Base-by-base conservation (phyloP, 176 grass and related monocot species). In the Pharus latifolius region DNA sequence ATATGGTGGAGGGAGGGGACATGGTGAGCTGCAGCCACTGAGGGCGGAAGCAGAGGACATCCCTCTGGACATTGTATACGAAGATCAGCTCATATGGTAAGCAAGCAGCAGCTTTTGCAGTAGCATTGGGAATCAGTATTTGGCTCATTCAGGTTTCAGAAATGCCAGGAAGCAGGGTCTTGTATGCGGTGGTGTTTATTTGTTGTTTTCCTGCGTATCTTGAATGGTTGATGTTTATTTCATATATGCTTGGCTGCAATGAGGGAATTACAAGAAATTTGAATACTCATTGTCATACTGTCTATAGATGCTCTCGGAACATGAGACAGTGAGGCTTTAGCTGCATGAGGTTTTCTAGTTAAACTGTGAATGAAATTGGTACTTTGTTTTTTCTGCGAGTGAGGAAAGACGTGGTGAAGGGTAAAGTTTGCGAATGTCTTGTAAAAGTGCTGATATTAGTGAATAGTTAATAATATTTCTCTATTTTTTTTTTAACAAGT, bases 31-130 rank as follows among this genome's bases (percentile, higher is more conserved):
- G 87, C 87, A 85, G 26, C 94, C 94, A 0, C 72, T 98, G 69
- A 90, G 75, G 38, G 89, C 94, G 38, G 89, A 93, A 60, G 80
- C 94, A 3, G 94, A 98, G 77, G 78, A 93, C 54, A 98, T 93
- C 20, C 86, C 81, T 3, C 66, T 98, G 2, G 81, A 98, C 80
- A 88, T 98, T 34, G 84, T 98, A 17, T 98, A 90, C 14, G 89
- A 98, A 76, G 89, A 98, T 55, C 89, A 17, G 75, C 94, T 54
- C 94, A 98, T 51, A 98, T 98, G 89, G 89, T 92, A 79, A n/a
- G 25, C n/a, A n/a, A n/a, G n/a, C 16, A 23, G 34, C 2, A 1
- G 29, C 49, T 29, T 54, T 42, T 20, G 6, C 17, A 23, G 24
- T 76, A 16, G 38, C 40, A 65, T 2, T 16, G 1, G 17, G 20